A percentile compares a stretch with the other conserved stretches of the same genome.
These are phyloP conservation scores for Pisolithus tinctorius DNA, from an alignment of 768 basidiomycete species.

Conservation along the genomic window DNA sequence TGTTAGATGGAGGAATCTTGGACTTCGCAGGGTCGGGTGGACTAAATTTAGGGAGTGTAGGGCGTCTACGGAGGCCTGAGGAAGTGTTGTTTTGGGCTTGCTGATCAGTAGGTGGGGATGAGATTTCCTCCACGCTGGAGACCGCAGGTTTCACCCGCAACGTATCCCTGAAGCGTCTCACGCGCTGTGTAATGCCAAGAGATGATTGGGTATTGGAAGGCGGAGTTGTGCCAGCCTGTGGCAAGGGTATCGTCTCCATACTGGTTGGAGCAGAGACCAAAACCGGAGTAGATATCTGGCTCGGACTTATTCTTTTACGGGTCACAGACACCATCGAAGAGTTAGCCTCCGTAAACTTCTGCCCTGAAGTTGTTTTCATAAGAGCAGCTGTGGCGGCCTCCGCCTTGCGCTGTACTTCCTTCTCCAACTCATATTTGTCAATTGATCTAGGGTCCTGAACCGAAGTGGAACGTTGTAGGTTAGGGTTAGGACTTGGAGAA, in stretches of 20 bases:
- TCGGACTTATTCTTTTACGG: constrained; percentile 54
- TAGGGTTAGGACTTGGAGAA: constrained; percentile 11
- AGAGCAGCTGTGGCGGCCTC: constrained; percentile 61
- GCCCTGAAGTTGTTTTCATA: constrained; percentile 41
- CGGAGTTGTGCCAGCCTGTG: constrained; percentile 29
- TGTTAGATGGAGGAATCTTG: constrained; percentile 50
- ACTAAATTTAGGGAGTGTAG: constrained; percentile 40
- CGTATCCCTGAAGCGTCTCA: constrained; percentile 66
- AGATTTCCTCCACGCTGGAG: constrained; percentile 44
- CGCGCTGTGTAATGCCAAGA: constrained; percentile 56
- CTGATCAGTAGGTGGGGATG: constrained; percentile 36
- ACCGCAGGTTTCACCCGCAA: constrained; percentile 49
- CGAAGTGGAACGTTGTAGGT: constrained; percentile 25
- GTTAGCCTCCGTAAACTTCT: constrained; percentile 35
- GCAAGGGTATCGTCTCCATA: constrained; percentile 60
- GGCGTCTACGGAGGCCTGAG: constrained; percentile 35
- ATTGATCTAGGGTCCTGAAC: constrained; percentile 36
- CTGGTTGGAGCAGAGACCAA: constrained; percentile 63
- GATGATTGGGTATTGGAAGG: constrained; percentile 33
- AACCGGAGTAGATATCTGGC: constrained; percentile 59
- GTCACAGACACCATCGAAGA: constrained; percentile 34
- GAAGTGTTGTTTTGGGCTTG: constrained; percentile 27
- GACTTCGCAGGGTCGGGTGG: constrained; percentile 47
- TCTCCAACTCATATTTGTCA: constrained; percentile 50
- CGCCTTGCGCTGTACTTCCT: constrained; percentile 61